phyloP scores from a whole-genome alignment of 2,329 filamentous ascomycete genomes.

The Botryotinia convoluta region DNA sequence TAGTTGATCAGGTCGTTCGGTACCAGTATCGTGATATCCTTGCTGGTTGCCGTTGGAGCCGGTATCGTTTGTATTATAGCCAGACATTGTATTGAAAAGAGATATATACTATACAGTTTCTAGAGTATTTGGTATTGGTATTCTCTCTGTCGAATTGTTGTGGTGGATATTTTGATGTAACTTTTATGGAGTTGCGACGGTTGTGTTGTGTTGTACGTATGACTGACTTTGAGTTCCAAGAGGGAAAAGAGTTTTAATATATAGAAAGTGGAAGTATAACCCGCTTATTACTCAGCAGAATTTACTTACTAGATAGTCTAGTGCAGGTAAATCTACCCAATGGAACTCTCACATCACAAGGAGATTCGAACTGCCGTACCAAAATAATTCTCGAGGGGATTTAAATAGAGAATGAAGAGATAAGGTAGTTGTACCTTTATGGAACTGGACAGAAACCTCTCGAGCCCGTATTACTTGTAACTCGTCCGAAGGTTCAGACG shows the following conservation, averaged over 20 bases:
- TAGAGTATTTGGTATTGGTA: not conserved
- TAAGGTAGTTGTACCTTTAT: not conserved
- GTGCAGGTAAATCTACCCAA: not conserved
- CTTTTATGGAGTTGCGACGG: not conserved
- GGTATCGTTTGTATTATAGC: not conserved
- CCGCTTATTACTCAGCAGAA: not conserved
- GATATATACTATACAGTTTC: not conserved
- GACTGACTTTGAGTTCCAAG: not conserved
- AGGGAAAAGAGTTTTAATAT: accelerated
- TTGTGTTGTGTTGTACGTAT: not conserved
- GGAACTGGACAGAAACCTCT: too few relatives aligned
- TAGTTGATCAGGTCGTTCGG: accelerated
- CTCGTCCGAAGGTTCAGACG: not conserved
- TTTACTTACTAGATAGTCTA: not conserved
- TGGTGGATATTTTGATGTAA: not conserved
- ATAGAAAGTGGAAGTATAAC: not conserved
- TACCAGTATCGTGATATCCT: not conserved
- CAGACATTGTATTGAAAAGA: not conserved
- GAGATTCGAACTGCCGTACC: not conserved
- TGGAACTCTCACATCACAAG: not conserved
- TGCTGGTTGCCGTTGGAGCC: not conserved
- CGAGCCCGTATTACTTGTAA: not conserved
- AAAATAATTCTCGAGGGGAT: not conserved
- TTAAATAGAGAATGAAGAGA: not conserved
- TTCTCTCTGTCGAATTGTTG: not conserved